Percentiles rank a stretch among this genome's conserved stretches.
Evolutionary conservation across 2,329 filamentous ascomycete species (phyloP).

Genomic region (Hymenoscyphus albidus): DNA sequence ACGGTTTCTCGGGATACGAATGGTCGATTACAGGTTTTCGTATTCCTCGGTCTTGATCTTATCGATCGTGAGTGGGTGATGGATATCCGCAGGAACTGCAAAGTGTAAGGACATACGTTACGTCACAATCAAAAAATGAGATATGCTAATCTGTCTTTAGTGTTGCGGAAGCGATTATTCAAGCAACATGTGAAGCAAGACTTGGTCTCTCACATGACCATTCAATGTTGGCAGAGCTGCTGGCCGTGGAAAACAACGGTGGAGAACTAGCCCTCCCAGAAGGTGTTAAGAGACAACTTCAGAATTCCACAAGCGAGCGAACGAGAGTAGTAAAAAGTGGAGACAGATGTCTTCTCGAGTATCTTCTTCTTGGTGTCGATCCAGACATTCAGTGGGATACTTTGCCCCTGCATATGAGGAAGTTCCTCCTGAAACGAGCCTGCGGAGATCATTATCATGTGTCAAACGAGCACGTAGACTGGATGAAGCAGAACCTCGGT

Average conservation of each 20-base stretch:
- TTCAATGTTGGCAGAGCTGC: conserved; percentile 18
- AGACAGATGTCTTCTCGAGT: conserved; percentile 17
- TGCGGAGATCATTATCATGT: conserved; percentile 36
- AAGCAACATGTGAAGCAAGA: conserved; percentile 22
- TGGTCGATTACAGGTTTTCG: conserved; percentile 8
- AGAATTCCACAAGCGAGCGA: conserved; percentile 17
- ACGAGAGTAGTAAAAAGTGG: conserved; percentile 13
- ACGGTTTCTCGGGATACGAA: conserved; percentile 9
- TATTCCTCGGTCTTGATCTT: conserved; percentile 12
- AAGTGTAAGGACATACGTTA: conserved; percentile 4
- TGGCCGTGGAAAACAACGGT: conserved; percentile 8
- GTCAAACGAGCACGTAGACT: conserved; percentile 37
- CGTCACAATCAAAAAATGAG: neutral
- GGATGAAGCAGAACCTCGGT: conserved; percentile 34
- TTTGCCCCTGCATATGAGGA: conserved; percentile 16
- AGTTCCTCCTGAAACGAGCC: conserved; percentile 12
- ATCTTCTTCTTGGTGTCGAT: conserved; percentile 23
- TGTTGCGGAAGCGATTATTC: conserved; percentile 25
- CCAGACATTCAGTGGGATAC: conserved; percentile 24
- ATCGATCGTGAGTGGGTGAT: conserved; percentile 17
- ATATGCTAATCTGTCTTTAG: neutral
- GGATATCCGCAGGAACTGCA: conserved; percentile 14
- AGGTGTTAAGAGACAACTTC: conserved; percentile 22
- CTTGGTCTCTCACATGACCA: conserved; percentile 25
- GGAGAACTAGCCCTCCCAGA: conserved; percentile 18